These are phyloP conservation scores for Colletotrichum endophyticum DNA, from an alignment of 2,329 filamentous ascomycete genomes.

Conservation along the genomic window DNA sequence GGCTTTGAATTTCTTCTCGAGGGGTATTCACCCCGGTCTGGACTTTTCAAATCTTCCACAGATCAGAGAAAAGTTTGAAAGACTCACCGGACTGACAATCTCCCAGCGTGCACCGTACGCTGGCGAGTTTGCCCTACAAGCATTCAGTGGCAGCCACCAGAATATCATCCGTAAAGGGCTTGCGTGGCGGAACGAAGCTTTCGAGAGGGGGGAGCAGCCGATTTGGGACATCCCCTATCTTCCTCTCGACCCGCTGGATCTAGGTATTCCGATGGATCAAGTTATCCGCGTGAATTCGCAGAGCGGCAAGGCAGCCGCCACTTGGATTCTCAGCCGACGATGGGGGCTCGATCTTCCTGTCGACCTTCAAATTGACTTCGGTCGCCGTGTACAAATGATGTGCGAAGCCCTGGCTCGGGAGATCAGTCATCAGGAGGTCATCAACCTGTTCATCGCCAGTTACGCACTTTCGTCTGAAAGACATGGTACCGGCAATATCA, in stretches of 20 bases:
- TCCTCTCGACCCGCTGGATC: background rate
- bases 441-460: background rate
- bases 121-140: background rate
- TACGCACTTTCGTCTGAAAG: background rate
- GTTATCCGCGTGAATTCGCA: background rate
- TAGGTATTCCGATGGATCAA: background rate
- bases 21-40: background rate
- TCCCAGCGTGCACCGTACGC: background rate
- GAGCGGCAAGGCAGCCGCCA: background rate
- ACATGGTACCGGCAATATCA: background rate
- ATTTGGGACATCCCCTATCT: slow-evolving; percentile 2
- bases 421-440: background rate
- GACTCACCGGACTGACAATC: background rate
- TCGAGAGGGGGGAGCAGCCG: background rate
- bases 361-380: background rate
- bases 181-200: background rate
- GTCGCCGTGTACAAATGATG: slow-evolving; percentile 1
- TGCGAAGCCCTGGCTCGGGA: slow-evolving; percentile 3
- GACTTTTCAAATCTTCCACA: background rate
- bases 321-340: background rate
- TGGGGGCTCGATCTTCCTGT: background rate
- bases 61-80: background rate
- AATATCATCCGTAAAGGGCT: slow-evolving; percentile 2
- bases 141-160: slow-evolving; percentile 1
- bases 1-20: background rate